phyloP scores from a whole-genome alignment of 129 eudicot species.

The Oenanthe sinensis region DNA sequence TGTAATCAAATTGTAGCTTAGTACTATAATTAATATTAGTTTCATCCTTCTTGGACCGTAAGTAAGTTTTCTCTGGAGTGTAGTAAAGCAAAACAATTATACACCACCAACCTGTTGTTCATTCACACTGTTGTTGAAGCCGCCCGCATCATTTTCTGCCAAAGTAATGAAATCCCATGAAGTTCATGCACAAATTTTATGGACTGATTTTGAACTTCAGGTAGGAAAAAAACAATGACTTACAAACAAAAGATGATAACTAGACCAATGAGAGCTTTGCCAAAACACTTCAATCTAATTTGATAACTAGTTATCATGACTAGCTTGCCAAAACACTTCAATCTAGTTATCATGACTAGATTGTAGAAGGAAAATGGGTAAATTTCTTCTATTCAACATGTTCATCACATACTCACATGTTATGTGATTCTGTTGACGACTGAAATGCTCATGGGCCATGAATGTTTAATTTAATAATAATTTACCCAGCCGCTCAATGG shows the following conservation, averaged over 20 bases:
- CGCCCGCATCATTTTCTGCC: conserved; percentile 85
- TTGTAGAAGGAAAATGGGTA: too few species aligned
- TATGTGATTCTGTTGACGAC: neutral
- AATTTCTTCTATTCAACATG: neutral
- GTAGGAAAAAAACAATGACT: neutral
- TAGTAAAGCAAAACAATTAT: neutral
- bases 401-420: neutral
- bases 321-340: too few species aligned
- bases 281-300: neutral
- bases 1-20: neutral
- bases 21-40: neutral
- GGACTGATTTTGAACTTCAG: neutral
- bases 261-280: neutral
- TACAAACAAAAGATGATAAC: neutral
- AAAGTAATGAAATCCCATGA: neutral
- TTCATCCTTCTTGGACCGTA: neutral
- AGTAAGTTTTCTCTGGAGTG: neutral
- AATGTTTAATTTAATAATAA: neutral
- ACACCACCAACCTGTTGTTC: conserved; percentile 67
- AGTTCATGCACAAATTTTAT: conserved; percentile 10
- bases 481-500: neutral
- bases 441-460: neutral
- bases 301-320: too few species aligned
- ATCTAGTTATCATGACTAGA: too few species aligned
- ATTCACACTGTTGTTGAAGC: conserved; percentile 83